A percentile compares a stretch with the other conserved stretches of the same genome.
Evolutionary conservation across 768 basidiomycete species (phyloP).

Genomic region (Pulveroboletus sp.): DNA sequence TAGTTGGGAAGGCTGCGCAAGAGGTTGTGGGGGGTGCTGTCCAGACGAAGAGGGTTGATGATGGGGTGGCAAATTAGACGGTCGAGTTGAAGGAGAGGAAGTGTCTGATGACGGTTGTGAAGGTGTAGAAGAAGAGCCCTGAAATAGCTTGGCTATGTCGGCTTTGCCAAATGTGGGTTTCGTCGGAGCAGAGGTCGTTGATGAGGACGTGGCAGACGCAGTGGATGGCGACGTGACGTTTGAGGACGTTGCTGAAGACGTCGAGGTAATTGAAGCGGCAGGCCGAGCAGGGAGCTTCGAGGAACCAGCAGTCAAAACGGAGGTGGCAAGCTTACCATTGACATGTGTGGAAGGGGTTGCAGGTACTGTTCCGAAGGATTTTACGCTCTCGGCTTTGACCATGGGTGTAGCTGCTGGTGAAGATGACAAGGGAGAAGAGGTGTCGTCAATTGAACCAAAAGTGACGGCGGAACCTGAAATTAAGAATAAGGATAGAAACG

Average conservation of each 20-base stretch:
- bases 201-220: slow-evolving; percentile 28
- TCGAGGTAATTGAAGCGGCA: slow-evolving; percentile 12
- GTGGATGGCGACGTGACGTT: slow-evolving; percentile 29
- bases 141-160: slow-evolving; percentile 41
- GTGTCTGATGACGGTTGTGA: slow-evolving; percentile 50
- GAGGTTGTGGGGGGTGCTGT: slow-evolving; percentile 36
- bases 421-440: slow-evolving; percentile 69
- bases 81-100: slow-evolving; percentile 54
- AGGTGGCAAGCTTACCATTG: slow-evolving; percentile 58
- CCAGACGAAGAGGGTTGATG: slow-evolving; percentile 36
- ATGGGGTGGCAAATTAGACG: slow-evolving; percentile 49
- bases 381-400: slow-evolving; percentile 68
- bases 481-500: slow-evolving; percentile 4
- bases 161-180: slow-evolving; percentile 31
- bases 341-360: slow-evolving; percentile 45
- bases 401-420: slow-evolving; percentile 67
- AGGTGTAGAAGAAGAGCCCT: slow-evolving; percentile 33
- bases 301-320: slow-evolving; percentile 38
- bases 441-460: slow-evolving; percentile 89
- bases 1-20: slow-evolving; percentile 37
- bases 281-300: slow-evolving; percentile 31
- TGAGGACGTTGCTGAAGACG: slow-evolving; percentile 16
- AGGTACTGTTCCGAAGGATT: slow-evolving; percentile 77
- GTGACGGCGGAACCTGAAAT: slow-evolving; percentile 61
- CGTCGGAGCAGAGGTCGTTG: slow-evolving; percentile 33